phyloP scores from a whole-genome alignment of 1,284 basidiomycete species.

The Malassezia brasiliensis region DNA sequence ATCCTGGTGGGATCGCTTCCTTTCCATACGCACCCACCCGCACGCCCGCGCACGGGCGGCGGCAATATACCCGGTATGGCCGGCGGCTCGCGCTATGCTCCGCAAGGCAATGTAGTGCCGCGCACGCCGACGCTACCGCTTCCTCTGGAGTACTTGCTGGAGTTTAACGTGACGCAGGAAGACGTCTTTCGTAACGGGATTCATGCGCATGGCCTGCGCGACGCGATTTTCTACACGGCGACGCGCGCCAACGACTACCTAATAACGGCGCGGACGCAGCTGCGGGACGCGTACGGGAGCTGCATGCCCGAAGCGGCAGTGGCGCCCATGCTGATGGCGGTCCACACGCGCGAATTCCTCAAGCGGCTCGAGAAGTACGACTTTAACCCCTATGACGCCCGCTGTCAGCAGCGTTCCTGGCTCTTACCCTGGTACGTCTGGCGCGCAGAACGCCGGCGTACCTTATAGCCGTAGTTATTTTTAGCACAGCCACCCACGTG shows the following conservation, averaged over 20 bases:
- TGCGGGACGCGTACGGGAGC: conserved; percentile 57
- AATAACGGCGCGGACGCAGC: conserved; percentile 67
- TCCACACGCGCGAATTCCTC: conserved; percentile 64
- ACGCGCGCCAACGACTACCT: conserved; percentile 83
- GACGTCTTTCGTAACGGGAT: conserved; percentile 68
- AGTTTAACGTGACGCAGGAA: conserved; percentile 71
- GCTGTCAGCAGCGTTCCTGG: conserved; percentile 68
- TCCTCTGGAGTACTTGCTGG: conserved; percentile 71
- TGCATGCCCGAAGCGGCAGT: conserved; percentile 60
- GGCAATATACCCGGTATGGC: conserved; percentile 3
- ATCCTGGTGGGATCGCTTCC: conserved; percentile 32
- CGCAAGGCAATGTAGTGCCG: conserved; percentile 8
- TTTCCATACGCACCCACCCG: conserved; percentile 35
- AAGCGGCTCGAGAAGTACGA: conserved; percentile 63
- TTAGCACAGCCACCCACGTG: too few relatives aligned
- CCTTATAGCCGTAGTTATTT: not conserved
- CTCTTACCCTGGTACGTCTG: conserved; percentile 75
- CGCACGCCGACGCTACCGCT: conserved; percentile 57
- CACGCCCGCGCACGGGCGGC: conserved; percentile 21
- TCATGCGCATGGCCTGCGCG: conserved; percentile 57
- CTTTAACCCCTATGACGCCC: conserved; percentile 71
- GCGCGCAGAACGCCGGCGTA: conserved; percentile 53
- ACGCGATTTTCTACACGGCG: conserved; percentile 78
- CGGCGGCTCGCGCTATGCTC: conserved; percentile 10
- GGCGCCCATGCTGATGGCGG: conserved; percentile 69